phyloP scores from a whole-genome alignment of 257 asterid species.

The Phtheirospermum japonicum region DNA sequence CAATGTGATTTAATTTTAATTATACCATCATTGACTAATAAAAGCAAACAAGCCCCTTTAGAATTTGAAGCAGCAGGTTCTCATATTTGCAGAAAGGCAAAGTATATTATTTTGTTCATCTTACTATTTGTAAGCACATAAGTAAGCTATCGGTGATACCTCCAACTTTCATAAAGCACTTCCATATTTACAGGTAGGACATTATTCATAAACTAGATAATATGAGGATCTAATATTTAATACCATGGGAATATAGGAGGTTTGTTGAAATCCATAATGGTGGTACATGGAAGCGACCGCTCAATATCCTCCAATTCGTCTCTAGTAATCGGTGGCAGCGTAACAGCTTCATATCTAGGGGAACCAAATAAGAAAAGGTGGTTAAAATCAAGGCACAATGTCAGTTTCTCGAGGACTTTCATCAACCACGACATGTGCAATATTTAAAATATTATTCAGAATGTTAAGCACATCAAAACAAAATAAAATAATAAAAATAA shows the following conservation, averaged over 20 bases:
- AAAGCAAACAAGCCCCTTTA: slow-evolving; percentile 5
- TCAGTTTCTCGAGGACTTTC: not conserved
- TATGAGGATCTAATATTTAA: slow-evolving; percentile 8
- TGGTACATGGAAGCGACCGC: slow-evolving; percentile 40
- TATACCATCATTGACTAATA: slow-evolving; percentile 13
- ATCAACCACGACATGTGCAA: slow-evolving; percentile 11
- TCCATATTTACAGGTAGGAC: slow-evolving; percentile 13
- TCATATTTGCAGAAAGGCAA: not conserved
- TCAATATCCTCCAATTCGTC: slow-evolving; percentile 63
- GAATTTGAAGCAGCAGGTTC: not conserved
- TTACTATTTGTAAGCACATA: slow-evolving; percentile 4
- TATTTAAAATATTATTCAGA: not conserved
- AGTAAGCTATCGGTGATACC: not conserved
- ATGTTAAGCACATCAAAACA: not conserved
- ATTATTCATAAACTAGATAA: slow-evolving; percentile 12
- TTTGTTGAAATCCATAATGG: slow-evolving; percentile 58
- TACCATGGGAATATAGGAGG: slow-evolving; percentile 72
- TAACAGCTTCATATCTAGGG: slow-evolving; percentile 56
- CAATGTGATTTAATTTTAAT: slow-evolving; percentile 12
- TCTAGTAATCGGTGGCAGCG: slow-evolving; percentile 53
- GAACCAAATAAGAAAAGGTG: too few relatives aligned
- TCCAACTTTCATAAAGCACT: slow-evolving; percentile 15
- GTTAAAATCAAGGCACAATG: slow-evolving; percentile 2
- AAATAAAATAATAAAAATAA: too few relatives aligned
- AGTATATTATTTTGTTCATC: slow-evolving; percentile 7